Percentiles rank a stretch among this genome's conserved stretches.
Conservation (phyloP, 139 green algal genomes). For the Chlamydomonas incerta region DNA sequence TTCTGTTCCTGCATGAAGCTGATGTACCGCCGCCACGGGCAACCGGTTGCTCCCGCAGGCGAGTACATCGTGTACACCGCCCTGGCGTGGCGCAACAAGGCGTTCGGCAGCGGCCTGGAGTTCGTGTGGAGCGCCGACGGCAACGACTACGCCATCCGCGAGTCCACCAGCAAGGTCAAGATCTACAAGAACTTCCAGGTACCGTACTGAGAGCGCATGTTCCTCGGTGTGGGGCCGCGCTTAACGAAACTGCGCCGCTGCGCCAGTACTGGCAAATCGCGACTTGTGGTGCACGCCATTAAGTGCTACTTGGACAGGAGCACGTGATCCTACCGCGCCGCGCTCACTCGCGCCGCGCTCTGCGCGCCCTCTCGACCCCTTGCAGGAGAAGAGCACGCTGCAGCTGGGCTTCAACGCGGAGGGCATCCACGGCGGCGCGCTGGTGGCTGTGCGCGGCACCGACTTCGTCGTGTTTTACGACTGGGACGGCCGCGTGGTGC, state of each 20-base stretch:
- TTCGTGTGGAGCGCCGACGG: conserved; percentile 95
- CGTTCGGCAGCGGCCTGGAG: conserved; percentile 89
- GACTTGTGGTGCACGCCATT: too few relatives aligned
- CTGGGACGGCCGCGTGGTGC: conserved; percentile 88
- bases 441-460: conserved; percentile 81
- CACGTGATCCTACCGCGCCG: too few relatives aligned
- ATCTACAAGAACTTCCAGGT: conserved; percentile 79
- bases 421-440: conserved; percentile 89
- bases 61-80: conserved; percentile 99
- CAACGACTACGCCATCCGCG: conserved; percentile 90
- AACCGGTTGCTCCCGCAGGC: neutral
- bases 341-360: too few relatives aligned
- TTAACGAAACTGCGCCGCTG: too few relatives aligned
- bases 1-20: too few relatives aligned
- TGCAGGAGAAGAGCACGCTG: conserved; percentile 82
- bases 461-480: conserved; percentile 99
- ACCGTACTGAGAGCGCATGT: too few relatives aligned
- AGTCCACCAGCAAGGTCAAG: conserved; percentile 73
- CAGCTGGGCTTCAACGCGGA: conserved; percentile 86
- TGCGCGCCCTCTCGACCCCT: neutral
- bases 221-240: too few relatives aligned
- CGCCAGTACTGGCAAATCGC: too few relatives aligned
- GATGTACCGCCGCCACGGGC: neutral
- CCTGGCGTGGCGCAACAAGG: conserved; percentile 98
- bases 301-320: too few relatives aligned